phyloP scores from a whole-genome alignment of 257 asterid species.

The Paraleonurus japonicus region DNA sequence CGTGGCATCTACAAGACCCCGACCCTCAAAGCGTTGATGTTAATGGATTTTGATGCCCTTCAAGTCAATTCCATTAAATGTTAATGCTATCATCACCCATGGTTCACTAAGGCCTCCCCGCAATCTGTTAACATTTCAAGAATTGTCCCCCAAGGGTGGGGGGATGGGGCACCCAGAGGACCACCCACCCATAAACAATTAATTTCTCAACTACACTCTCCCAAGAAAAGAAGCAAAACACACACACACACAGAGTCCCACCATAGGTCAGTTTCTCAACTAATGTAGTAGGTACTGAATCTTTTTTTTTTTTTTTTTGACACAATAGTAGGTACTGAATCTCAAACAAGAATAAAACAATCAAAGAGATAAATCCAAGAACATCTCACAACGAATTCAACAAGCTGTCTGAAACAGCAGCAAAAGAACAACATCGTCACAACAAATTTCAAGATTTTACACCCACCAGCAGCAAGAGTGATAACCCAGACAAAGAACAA shows the following conservation, averaged over 20 bases:
- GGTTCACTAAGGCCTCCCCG: background rate
- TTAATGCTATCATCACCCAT: background rate
- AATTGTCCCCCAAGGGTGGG: background rate
- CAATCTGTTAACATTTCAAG: background rate
- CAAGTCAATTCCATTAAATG: background rate
- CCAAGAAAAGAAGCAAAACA: background rate
- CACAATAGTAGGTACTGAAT: too few relatives aligned
- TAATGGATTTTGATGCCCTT: background rate
- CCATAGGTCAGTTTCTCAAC: background rate
- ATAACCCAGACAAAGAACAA: slow-evolving; percentile 42
- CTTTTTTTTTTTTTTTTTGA: too few relatives aligned
- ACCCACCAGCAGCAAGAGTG: slow-evolving; percentile 54
- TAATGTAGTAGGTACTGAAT: too few relatives aligned
- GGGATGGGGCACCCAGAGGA: background rate
- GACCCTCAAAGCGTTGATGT: background rate
- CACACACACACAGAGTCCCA: background rate
- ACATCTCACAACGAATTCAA: background rate
- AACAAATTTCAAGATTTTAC: background rate
- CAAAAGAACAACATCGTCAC: background rate
- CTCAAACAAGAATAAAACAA: background rate
- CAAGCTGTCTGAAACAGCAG: background rate
- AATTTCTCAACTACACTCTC: background rate
- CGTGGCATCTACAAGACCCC: background rate
- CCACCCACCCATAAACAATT: background rate
- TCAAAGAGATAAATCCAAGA: background rate